Conservation (phyloP, 2,329 filamentous ascomycete genomes). For the Paecilomyces fulvus region DNA sequence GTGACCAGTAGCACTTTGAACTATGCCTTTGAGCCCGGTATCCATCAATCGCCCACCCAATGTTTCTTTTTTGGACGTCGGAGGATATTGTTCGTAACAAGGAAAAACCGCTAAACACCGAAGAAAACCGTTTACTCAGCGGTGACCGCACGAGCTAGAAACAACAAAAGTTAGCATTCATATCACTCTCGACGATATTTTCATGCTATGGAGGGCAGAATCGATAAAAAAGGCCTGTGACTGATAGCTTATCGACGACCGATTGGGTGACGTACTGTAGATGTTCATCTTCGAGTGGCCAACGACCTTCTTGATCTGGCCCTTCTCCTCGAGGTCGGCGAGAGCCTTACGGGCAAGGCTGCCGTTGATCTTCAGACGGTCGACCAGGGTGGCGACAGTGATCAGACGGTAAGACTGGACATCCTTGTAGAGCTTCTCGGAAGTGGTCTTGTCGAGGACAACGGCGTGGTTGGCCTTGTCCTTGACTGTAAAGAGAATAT, state of each 20-base stretch:
- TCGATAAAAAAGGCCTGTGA: neutral
- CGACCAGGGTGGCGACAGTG: slow-evolving; percentile 96
- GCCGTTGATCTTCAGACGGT: slow-evolving; percentile 99
- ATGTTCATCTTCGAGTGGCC: slow-evolving; percentile 96
- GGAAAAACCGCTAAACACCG: slow-evolving; percentile 25
- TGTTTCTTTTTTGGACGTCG: slow-evolving; percentile 23
- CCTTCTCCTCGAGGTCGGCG: slow-evolving; percentile 92
- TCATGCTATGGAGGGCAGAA: neutral
- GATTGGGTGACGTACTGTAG: slow-evolving; percentile 62
- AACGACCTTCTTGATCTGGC: slow-evolving; percentile 95
- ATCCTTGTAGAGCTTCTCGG: slow-evolving; percentile 99
- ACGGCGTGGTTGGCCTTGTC: slow-evolving; percentile 99
- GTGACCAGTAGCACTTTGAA: slow-evolving; percentile 22
- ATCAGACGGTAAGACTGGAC: slow-evolving; percentile 99
- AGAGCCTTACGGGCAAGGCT: slow-evolving; percentile 86
- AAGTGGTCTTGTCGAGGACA: slow-evolving; percentile 94
- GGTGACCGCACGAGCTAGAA: slow-evolving; percentile 35
- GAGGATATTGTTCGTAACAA: slow-evolving; percentile 30
- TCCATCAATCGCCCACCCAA: slow-evolving; percentile 29
- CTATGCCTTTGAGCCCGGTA: slow-evolving; percentile 20
- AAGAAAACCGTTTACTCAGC: slow-evolving; percentile 32
- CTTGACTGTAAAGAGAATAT: slow-evolving; percentile 66
- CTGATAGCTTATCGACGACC: too few relatives aligned
- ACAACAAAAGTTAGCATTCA: slow-evolving; percentile 4
- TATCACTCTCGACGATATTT: neutral